Percentiles rank a stretch among this genome's conserved stretches.
Evolutionary conservation across 2,329 filamentous ascomycete species (phyloP).

Genomic region (Dryadomyces sulphureus): DNA sequence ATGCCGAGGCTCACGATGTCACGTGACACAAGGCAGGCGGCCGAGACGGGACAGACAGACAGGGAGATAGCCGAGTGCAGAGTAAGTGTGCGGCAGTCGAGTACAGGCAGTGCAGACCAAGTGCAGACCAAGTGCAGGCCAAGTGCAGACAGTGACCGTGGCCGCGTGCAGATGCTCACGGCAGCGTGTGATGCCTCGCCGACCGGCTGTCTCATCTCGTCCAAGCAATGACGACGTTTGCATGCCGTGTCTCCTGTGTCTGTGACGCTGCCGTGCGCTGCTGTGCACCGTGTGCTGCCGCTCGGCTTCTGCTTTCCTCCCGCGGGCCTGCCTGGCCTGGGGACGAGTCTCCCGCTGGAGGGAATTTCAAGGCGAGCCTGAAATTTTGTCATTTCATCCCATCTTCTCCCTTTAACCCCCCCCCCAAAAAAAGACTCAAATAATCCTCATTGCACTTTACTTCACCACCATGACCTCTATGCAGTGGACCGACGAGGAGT

Average conservation of each 20-base stretch:
- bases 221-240: not conserved
- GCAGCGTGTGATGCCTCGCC: not conserved
- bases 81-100: no score
- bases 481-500: conserved; percentile 24
- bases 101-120: no score
- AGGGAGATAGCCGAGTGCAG: no score
- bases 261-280: not conserved
- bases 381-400: not conserved
- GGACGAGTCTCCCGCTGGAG: no score
- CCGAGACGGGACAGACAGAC: no score
- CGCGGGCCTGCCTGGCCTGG: not conserved
- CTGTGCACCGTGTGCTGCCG: not conserved
- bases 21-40: not conserved
- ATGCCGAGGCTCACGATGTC: no score
- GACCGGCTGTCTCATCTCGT: not conserved
- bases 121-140: no score
- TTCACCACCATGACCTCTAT: conserved; percentile 16
- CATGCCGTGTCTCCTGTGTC: not conserved
- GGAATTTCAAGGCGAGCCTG: no score
- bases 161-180: no score
- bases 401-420: not conserved
- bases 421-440: not conserved
- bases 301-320: not conserved
- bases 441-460: not conserved
- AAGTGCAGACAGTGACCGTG: no score